phyloP scores from a whole-genome alignment of 2,329 filamentous ascomycete genomes.

The Ophiostoma perfectum region DNA sequence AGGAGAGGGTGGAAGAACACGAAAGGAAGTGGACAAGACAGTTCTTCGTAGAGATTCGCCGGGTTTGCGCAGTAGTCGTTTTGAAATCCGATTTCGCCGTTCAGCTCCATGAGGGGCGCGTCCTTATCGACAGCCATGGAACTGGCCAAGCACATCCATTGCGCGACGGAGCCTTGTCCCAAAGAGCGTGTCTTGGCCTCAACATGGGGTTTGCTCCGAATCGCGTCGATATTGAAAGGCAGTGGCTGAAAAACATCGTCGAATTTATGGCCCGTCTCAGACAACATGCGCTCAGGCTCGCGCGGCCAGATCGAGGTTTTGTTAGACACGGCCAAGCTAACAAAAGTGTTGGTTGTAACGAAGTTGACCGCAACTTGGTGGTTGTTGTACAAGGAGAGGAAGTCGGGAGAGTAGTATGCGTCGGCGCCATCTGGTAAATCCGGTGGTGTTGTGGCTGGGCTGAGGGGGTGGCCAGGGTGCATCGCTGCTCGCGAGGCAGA shows the following conservation, averaged over 20 bases:
- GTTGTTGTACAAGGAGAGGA: constrained; percentile 61
- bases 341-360: constrained; percentile 70
- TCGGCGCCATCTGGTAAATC: constrained; percentile 58
- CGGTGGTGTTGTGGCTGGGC: constrained; percentile 70
- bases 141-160: constrained; percentile 62
- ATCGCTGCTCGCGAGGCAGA: constrained; percentile 50
- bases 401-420: constrained; percentile 68
- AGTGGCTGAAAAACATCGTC: constrained; percentile 62
- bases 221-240: constrained; percentile 40
- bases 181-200: constrained; percentile 47
- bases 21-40: constrained; percentile 62
- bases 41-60: constrained; percentile 62
- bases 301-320: constrained; percentile 73
- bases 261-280: constrained; percentile 60
- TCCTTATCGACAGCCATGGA: constrained; percentile 51
- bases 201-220: constrained; percentile 43
- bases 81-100: constrained; percentile 69
- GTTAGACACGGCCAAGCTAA: constrained; percentile 67
- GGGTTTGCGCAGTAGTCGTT: constrained; percentile 64
- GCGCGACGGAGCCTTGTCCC: constrained; percentile 52
- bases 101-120: constrained; percentile 62
- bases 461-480: constrained; percentile 55
- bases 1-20: constrained; percentile 84
- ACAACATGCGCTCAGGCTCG: constrained; percentile 62
- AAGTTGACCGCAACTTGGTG: constrained; percentile 48